Percentiles rank a stretch among this genome's conserved stretches.
These are phyloP conservation scores for Podospora pseudocomata DNA, from an alignment of 495 filamentous ascomycete genomes.

Conservation along the genomic window DNA sequence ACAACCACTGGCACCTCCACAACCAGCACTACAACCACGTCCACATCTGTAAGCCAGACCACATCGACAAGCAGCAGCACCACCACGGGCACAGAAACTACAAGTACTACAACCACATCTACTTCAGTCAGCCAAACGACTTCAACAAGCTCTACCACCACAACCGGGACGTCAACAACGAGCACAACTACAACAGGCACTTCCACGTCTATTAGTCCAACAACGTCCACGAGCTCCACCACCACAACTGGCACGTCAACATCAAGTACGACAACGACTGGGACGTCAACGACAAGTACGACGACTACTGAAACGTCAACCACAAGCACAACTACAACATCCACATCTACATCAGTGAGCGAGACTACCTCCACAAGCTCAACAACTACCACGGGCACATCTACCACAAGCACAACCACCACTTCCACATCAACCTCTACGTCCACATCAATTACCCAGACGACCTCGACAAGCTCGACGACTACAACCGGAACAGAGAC, in stretches of 20 bases:
- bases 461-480: neutral
- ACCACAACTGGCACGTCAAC: neutral
- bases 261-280: neutral
- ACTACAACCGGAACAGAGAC: neutral
- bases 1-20: neutral
- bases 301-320: neutral
- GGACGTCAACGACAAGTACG: too few relatives aligned
- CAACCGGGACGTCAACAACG: neutral
- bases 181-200: neutral
- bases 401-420: neutral
- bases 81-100: neutral
- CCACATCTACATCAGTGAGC: too few relatives aligned
- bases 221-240: neutral
- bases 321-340: slow-evolving; percentile 1
- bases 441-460: neutral
- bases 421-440: neutral
- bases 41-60: neutral
- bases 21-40: neutral
- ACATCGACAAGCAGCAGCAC: neutral
- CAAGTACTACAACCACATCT: neutral
- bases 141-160: slow-evolving; percentile 2
- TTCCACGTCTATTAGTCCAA: neutral
- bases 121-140: neutral
- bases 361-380: neutral
- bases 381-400: neutral